phyloP scores from a whole-genome alignment of 352 stramenopile species.

The Pythium biforme region DNA sequence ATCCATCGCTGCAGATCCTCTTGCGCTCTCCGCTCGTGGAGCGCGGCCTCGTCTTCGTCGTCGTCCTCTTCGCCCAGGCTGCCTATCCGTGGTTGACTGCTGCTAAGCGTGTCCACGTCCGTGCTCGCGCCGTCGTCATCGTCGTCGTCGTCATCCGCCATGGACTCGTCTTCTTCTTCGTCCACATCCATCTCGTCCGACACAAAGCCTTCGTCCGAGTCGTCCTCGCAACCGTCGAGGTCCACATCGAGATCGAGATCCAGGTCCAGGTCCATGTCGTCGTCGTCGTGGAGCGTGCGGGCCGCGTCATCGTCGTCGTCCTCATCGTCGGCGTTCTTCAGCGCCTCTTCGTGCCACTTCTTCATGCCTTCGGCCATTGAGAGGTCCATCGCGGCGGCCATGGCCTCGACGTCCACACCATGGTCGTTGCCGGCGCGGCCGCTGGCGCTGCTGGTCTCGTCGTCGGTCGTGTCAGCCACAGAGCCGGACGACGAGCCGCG shows the following conservation, averaged over 20 bases:
- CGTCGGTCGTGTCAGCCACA: constrained; percentile 25
- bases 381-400: neutral
- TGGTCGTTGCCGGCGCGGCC: neutral
- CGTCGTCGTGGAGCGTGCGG: constrained; percentile 1
- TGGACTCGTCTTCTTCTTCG: constrained; percentile 11
- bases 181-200: constrained; percentile 25
- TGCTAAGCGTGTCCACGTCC: constrained; percentile 13
- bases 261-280: constrained; percentile 20
- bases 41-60: neutral
- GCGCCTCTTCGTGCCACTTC: neutral
- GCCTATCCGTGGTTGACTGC: constrained; percentile 19
- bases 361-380: constrained; percentile 7
- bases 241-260: constrained; percentile 25
- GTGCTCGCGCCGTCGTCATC: constrained; percentile 14
- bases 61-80: constrained; percentile 13
- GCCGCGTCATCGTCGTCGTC: constrained; percentile 8
- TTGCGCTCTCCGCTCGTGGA: constrained; percentile 13
- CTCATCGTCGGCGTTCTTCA: constrained; percentile 15
- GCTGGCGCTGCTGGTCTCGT: constrained; percentile 21
- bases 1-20: constrained; percentile 32
- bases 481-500: constrained; percentile 14
- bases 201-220: constrained; percentile 19
- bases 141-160: constrained; percentile 14
- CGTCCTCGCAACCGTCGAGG: constrained; percentile 10
- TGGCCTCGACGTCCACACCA: neutral